Conservation (phyloP, 2,329 filamentous ascomycete species). For the Cercospora beticola region DNA sequence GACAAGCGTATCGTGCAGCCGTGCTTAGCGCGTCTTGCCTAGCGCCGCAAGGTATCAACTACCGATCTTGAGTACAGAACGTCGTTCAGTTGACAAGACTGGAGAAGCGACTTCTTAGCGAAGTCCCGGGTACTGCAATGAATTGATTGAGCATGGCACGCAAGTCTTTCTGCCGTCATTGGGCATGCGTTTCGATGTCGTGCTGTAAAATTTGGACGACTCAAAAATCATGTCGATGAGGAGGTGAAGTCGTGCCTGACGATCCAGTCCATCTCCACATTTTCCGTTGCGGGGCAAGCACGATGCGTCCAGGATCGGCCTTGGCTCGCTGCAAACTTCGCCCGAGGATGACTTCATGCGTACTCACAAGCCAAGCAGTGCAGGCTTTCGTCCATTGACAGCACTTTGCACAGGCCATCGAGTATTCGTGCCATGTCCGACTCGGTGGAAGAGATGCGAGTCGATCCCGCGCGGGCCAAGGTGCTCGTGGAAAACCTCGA, state of each 20-base stretch:
- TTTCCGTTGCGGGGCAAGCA: not conserved
- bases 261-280: not conserved
- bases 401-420: conserved; percentile 2
- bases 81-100: not conserved
- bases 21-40: not conserved
- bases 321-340: conserved; percentile 21
- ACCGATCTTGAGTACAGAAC: not conserved
- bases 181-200: too few species aligned
- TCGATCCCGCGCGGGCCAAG: conserved; percentile 47
- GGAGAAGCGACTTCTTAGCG: not conserved
- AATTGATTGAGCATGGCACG: too few species aligned
- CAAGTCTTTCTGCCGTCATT: not conserved
- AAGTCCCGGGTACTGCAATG: too few species aligned
- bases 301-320: not conserved
- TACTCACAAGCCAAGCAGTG: conserved; percentile 2
- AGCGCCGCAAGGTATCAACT: not conserved
- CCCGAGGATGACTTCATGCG: conserved; percentile 15
- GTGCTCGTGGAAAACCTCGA: conserved; percentile 48
- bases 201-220: not conserved
- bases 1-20: not conserved
- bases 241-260: not conserved
- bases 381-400: not conserved
- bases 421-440: conserved; percentile 2
- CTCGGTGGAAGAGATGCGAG: conserved; percentile 32
- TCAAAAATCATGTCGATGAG: not conserved